Percentiles rank a stretch among this genome's conserved stretches.
Conservation (phyloP, 345 rosid genomes). For the Salix viminalis region DNA sequence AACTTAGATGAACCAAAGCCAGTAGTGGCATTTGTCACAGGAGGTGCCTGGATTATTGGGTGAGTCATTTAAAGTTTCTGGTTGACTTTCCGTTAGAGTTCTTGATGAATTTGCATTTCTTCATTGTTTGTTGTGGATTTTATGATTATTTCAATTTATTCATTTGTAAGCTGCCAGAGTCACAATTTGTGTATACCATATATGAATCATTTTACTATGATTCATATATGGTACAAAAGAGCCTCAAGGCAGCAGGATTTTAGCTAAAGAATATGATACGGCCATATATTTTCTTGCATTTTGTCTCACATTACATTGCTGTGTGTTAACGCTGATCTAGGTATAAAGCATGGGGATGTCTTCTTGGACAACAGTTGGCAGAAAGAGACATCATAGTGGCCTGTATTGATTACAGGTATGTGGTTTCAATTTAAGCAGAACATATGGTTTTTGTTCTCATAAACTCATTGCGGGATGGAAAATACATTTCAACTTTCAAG, state of each 20-base stretch:
- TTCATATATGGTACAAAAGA: background rate
- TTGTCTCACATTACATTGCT: constrained; percentile 17
- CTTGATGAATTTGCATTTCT: background rate
- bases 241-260: background rate
- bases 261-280: background rate
- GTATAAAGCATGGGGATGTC: constrained; percentile 36
- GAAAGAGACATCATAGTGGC: constrained; percentile 35
- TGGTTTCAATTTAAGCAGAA: constrained; percentile 14
- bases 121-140: background rate
- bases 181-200: background rate
- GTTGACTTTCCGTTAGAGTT: background rate
- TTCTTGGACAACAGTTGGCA: constrained; percentile 30
- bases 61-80: constrained; percentile 6
- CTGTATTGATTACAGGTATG: constrained; percentile 33
- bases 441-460: constrained; percentile 7
- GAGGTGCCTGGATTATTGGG: constrained; percentile 41
- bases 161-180: background rate
- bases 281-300: background rate
- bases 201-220: background rate
- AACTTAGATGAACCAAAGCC: constrained; percentile 25
- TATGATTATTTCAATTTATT: background rate
- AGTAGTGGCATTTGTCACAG: constrained; percentile 33
- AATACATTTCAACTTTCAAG: background rate
- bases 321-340: constrained; percentile 18
- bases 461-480: background rate